Evolutionary conservation across 2,329 filamentous ascomycete species (phyloP).

Genomic region (Cladosporium oxysporum): DNA sequence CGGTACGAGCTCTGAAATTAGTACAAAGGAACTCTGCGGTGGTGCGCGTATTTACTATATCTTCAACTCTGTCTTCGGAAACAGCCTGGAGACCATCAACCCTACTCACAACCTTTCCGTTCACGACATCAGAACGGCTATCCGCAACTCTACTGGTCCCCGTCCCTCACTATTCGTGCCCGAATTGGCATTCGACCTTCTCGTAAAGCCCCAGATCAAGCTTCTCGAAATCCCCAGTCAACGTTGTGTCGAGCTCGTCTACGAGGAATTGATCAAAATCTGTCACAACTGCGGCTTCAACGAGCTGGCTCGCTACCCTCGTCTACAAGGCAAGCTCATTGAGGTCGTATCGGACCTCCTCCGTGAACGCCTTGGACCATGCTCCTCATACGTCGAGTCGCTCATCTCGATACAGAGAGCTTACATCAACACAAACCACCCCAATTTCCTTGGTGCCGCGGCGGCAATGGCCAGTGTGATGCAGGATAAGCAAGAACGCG

Average conservation of each 20-base stretch:
- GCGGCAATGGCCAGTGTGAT: slow-evolving; percentile 98
- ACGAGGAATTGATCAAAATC: slow-evolving; percentile 98
- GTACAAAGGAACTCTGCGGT: slow-evolving; percentile 94
- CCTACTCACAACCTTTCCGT: slow-evolving; percentile 94
- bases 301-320: slow-evolving; percentile 86
- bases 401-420: slow-evolving; percentile 95
- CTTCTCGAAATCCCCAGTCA: slow-evolving; percentile 92
- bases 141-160: slow-evolving; percentile 95
- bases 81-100: slow-evolving; percentile 92
- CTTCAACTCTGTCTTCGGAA: slow-evolving; percentile 98
- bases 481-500: slow-evolving; percentile 88
- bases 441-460: slow-evolving; percentile 94
- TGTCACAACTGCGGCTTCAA: slow-evolving; percentile 97
- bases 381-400: slow-evolving; percentile 89
- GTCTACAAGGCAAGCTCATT: slow-evolving; percentile 93
- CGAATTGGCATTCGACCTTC: slow-evolving; percentile 93
- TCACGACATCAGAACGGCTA: slow-evolving; percentile 92
- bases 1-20: slow-evolving; percentile 97
- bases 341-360: slow-evolving; percentile 96
- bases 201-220: slow-evolving; percentile 99
- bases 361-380: slow-evolving; percentile 85
- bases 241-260: slow-evolving; percentile 94
- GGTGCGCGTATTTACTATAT: slow-evolving; percentile 98
- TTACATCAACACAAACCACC: slow-evolving; percentile 99
- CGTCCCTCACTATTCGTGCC: slow-evolving; percentile 95